Base-by-base conservation (phyloP, 768 basidiomycete species). In the Clitopilus passeckerianus region DNA sequence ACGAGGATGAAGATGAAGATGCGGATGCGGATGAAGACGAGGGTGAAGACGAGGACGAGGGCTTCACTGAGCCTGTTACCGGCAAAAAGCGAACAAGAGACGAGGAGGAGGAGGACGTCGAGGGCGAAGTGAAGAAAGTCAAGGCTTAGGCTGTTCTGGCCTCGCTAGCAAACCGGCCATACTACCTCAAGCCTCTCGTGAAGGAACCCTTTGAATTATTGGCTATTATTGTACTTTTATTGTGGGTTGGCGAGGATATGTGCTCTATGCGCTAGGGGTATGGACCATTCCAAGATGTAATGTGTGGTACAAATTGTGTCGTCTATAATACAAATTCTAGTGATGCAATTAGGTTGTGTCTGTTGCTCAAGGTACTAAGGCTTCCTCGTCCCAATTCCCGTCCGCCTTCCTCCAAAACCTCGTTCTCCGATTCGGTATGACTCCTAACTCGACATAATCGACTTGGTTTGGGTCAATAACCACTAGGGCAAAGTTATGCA, bases 391-490 rank as follows among this genome's bases (percentile, higher is more conserved):
- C 84, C 91, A 92, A 30, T 68, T 69, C 2, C 75, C 78, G 6
- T 71, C 67, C 7, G 66, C 66, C 30, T 71, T 74, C 66, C 78
- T 77, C 63, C 71, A 77, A 58, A 84, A 91, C 56, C 71, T 68
- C 24, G 83, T 84, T 66, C 91, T 73, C 62, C 77, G 76, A 63
- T 91, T 81, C 8, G 88, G 89, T 22, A 73, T 59, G 18, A 78
- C 74, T 0, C 73, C 79, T 30, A 93, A 64, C 67, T 89, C 89
- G 15, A 86, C 66, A 72, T 81, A 82, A 67, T 95, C 93, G 34
- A 93, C 83, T 57, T 82, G 79, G 1, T 72, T 65, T 0, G 91
- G 88, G 65, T 93, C 91, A 30, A 94, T 74, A 10, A 91, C 68
- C 43, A 93, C 64, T 66, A 94, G 68, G 16, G 88, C 84, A 64